Evolutionary conservation across 805 yeast genomes (phyloP).

Genomic region (Metschnikowia orientalis): DNA sequence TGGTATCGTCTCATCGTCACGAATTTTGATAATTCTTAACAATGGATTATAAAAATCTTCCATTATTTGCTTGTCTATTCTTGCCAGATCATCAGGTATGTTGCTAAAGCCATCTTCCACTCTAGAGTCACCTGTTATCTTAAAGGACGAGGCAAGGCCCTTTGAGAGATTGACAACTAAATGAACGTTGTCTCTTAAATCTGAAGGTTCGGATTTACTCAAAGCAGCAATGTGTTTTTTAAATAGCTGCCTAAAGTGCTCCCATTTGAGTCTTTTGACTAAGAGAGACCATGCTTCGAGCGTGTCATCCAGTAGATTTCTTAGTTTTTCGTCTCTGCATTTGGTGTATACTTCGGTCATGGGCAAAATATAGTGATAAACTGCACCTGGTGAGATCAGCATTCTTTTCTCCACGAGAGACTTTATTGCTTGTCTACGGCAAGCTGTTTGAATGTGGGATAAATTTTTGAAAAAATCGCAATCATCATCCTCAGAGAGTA

Average conservation of each 20-base stretch:
- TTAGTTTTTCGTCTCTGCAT: slow-evolving; percentile 50
- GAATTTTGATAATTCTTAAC: slow-evolving; percentile 51
- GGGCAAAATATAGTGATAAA: slow-evolving; percentile 80
- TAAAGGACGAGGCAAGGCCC: slow-evolving; percentile 41
- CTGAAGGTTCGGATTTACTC: slow-evolving; percentile 32
- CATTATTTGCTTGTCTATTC: slow-evolving; percentile 40
- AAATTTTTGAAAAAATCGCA: slow-evolving; percentile 76
- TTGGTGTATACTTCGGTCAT: slow-evolving; percentile 76
- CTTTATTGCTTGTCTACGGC: slow-evolving; percentile 80
- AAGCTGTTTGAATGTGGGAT: slow-evolving; percentile 76
- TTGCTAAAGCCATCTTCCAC: slow-evolving; percentile 19
- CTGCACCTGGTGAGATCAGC: slow-evolving; percentile 45
- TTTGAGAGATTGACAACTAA: slow-evolving; percentile 55
- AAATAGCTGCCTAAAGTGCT: slow-evolving; percentile 72
- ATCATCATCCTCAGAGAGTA: slow-evolving; percentile 69
- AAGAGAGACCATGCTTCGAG: slow-evolving; percentile 57
- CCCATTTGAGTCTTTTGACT: slow-evolving; percentile 61
- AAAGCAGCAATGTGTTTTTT: slow-evolving; percentile 58
- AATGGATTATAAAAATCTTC: slow-evolving; percentile 60
- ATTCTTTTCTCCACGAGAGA: slow-evolving; percentile 44
- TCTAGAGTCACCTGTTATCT: slow-evolving; percentile 13
- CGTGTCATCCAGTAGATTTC: slow-evolving; percentile 64
- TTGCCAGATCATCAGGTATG: slow-evolving; percentile 24
- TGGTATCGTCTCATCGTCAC: slow-evolving; percentile 76
- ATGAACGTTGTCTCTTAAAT: slow-evolving; percentile 53